Conservation (phyloP, 805 yeast genomes). For the Ogataea zsoltii region DNA sequence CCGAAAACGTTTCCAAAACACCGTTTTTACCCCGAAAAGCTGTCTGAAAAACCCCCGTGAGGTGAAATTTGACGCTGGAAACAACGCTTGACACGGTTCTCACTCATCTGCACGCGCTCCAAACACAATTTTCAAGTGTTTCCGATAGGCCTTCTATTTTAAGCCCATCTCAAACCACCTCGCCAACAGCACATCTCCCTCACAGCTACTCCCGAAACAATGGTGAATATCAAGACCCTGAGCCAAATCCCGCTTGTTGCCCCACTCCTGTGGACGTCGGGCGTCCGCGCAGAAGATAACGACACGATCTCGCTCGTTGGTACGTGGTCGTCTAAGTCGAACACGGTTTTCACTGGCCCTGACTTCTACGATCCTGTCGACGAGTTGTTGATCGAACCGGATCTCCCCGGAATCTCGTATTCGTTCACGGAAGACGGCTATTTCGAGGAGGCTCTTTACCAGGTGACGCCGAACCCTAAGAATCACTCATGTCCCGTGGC, state of each 20-base stretch:
- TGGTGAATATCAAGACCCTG: not conserved
- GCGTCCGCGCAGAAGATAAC: conserved; percentile 5
- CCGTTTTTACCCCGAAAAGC: not conserved
- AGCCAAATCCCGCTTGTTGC: not conserved
- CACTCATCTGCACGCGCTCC: too few species aligned
- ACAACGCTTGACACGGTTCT: too few species aligned
- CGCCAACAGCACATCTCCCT: not conserved
- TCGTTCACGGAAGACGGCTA: conserved; percentile 92
- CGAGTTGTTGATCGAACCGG: conserved; percentile 92
- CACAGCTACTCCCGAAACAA: not conserved
- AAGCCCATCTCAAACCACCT: not conserved
- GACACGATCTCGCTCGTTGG: conserved; percentile 52
- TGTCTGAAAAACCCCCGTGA: not conserved
- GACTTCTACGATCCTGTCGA: conserved; percentile 95
- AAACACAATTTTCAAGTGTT: not conserved
- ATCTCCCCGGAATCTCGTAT: conserved; percentile 89
- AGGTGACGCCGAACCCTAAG: conserved; percentile 66
- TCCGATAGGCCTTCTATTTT: not conserved
- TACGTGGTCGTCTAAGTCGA: conserved; percentile 94
- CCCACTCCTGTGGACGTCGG: not conserved
- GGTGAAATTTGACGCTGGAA: too few species aligned
- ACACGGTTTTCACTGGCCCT: conserved; percentile 95
- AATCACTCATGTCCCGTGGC: conserved; percentile 86
- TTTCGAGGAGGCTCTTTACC: conserved; percentile 87
- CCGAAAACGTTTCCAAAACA: not conserved